Percentiles rank a stretch among this genome's conserved stretches.
phyloP scores from a whole-genome alignment of 2,329 filamentous ascomycete species.

The Monosporascus sp. region DNA sequence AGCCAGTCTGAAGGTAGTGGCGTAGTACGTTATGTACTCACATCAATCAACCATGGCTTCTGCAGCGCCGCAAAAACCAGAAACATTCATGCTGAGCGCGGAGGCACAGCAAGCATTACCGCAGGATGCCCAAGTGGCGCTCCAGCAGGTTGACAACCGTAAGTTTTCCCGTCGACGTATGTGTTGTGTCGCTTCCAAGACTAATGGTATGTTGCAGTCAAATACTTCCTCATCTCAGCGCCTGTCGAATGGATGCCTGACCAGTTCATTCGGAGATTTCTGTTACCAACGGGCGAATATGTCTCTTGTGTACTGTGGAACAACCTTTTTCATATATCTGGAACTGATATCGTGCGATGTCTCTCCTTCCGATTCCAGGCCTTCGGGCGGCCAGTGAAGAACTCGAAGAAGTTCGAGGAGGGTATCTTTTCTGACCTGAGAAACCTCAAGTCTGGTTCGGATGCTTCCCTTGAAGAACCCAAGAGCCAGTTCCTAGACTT shows the following conservation, averaged over 20 bases:
- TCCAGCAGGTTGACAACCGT: constrained; percentile 98
- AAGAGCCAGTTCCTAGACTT: constrained; percentile 99
- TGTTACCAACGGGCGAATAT: constrained; percentile 96
- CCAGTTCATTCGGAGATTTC: constrained; percentile 92
- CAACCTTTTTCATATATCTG: constrained; percentile 98
- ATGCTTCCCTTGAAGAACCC: constrained; percentile 95
- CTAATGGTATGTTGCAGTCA: constrained; percentile 55
- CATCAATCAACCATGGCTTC: constrained; percentile 77
- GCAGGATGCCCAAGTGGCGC: constrained; percentile 90
- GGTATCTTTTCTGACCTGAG: constrained; percentile 98
- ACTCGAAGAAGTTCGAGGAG: constrained; percentile 99
- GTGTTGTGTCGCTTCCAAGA: background rate
- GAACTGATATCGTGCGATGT: constrained; percentile 97
- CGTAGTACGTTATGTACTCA: constrained; percentile 59
- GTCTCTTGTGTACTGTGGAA: constrained; percentile 98
- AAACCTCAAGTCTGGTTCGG: constrained; percentile 96
- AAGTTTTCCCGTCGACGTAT: constrained; percentile 36
- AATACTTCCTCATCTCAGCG: constrained; percentile 98
- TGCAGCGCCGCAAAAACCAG: constrained; percentile 83
- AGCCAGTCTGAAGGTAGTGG: constrained; percentile 14
- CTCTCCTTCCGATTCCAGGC: constrained; percentile 97
- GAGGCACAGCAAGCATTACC: constrained; percentile 95
- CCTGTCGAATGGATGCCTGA: constrained; percentile 97
- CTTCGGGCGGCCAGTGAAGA: constrained; percentile 96
- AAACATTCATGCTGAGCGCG: constrained; percentile 97